Base-by-base conservation (phyloP, 768 basidiomycete genomes). In the Hericium erinaceus region DNA sequence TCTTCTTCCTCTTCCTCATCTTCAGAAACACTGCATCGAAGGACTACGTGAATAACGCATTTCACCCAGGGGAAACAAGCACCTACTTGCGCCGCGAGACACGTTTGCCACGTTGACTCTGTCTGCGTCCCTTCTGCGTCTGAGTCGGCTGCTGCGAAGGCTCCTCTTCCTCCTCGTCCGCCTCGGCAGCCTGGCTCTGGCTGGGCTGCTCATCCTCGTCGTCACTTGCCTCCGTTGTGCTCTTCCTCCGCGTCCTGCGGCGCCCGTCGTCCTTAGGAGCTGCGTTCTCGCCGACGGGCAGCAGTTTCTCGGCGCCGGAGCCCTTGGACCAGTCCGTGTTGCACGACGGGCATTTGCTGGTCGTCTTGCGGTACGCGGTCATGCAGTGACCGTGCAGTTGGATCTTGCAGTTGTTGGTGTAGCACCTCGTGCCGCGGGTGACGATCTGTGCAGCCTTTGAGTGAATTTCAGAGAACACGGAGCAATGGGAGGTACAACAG, bases 381-480 rank as follows among this genome's bases (percentile, higher is more conserved):
- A 82, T 85, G 62, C 89, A 90, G 57, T 84, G 81, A 48, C 68
- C 68, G 65, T 91, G 91, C 68, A 91, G 68, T 28, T 77, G 77
- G 12, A 74, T 73, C 64, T 81, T 75, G 75, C 90, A 93, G 54
- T 83, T 82, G 1, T 73, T 65, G 2, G 75, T 81, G 48, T 68
- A 72, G 66, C 90, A 92, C 7, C 79, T 76, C 15, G 82, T 69
- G 20, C 90, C 90, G 33, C 78, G 80, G 3, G 89, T 91, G 48
- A 89, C 63, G 37, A 85, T 75, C 87, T 91, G 60, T 16, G 3
- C 16, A 8, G 40, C 18, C 28, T 20, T 15, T 38, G 16, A 55
- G 41, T 54, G 52, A 48, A 10, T 11, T 18, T 22, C 4, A 39
- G 12, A 2, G 20, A 7, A 37, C 49, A 24, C 38, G 18, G 33